Percentiles rank a stretch among this genome's conserved stretches.
Evolutionary conservation across 2,329 filamentous ascomycete genomes (phyloP).

Genomic region (Fusarium nygamai): DNA sequence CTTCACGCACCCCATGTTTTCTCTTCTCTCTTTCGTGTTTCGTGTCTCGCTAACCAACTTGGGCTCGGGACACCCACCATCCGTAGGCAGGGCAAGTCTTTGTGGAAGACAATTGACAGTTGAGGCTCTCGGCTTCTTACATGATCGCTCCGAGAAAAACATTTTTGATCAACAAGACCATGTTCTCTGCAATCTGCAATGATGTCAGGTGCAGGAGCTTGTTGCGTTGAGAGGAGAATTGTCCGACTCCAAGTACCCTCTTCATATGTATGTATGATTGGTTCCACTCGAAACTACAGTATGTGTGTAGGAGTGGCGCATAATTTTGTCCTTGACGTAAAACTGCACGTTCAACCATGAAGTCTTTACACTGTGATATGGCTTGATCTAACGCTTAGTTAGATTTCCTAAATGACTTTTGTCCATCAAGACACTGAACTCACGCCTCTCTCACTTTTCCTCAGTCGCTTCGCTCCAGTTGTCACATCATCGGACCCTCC

Average conservation of each 20-base stretch:
- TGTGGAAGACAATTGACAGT: not conserved
- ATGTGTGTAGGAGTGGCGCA: not conserved
- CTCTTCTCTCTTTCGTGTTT: not conserved
- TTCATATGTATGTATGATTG: not conserved
- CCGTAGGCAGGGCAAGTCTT: not conserved
- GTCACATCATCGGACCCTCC: slow-evolving; percentile 1
- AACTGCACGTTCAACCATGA: not conserved
- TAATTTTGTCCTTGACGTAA: not conserved
- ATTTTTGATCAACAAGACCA: not conserved
- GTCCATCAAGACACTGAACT: not conserved
- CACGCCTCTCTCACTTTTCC: not conserved
- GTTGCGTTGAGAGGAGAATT: not conserved
- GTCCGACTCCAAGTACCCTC: not conserved
- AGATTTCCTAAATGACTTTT: not conserved
- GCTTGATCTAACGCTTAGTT: not conserved
- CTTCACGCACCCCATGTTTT: slow-evolving; percentile 1
- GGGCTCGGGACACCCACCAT: not conserved
- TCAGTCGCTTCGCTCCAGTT: not conserved
- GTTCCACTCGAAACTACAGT: not conserved
- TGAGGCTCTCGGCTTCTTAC: slow-evolving; percentile 5
- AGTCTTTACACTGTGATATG: not conserved
- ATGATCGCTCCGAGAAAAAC: not conserved
- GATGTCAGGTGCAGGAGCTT: not conserved
- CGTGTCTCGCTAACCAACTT: not conserved
- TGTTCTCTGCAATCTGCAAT: not conserved